Base-by-base conservation (phyloP, 257 asterid genomes). In the Nicotiana paniculata region DNA sequence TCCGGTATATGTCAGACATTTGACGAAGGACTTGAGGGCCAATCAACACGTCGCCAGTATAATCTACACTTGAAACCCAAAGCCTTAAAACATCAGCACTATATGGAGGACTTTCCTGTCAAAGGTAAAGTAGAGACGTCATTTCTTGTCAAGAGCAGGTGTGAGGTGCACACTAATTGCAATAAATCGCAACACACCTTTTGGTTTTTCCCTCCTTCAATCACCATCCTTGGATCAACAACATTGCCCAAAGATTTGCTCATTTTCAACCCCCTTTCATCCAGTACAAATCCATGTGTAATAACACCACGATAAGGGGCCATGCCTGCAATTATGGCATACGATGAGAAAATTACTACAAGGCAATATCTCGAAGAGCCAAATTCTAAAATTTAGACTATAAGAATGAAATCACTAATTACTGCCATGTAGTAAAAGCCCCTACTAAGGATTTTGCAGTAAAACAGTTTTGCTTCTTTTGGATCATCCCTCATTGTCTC, bases 1-100 rank as follows among this genome's bases (percentile, higher is more conserved):
- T 96, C 90, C 97, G 87, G 86, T 96, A 96, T 84, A 92, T 85
- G 79, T 94, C 98, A 64, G 98, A 96, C 97, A 94, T 96, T 90
- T 93, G 98, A 83, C 97, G 97, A 85, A 96, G 97, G 84, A 96
- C 93, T 87, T 89, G 94, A 86, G 93, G 79, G 78, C 99, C 99
- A 4, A 96, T 91, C 88, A 85, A 79, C 84, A 94, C 96, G 86
- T 96, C 99, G 43, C 93, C 92, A 1, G 99, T 92, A 83, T 96
- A 96, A 88, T 96, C 99, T 72, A 96, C 98, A 46, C 99, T 96
- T 11, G 99, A 93, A 85, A 94, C 98, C 99, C 98, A 96, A 76
- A 96, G 96, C 69, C 99, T 90, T 85, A 94, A 93, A 81, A 96
- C 95, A 88, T 96, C 99, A 78, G 99, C 99, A 85, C 99, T 97